Base-by-base conservation (phyloP, 1,284 basidiomycete species). In the Ceratobasidium sp. region DNA sequence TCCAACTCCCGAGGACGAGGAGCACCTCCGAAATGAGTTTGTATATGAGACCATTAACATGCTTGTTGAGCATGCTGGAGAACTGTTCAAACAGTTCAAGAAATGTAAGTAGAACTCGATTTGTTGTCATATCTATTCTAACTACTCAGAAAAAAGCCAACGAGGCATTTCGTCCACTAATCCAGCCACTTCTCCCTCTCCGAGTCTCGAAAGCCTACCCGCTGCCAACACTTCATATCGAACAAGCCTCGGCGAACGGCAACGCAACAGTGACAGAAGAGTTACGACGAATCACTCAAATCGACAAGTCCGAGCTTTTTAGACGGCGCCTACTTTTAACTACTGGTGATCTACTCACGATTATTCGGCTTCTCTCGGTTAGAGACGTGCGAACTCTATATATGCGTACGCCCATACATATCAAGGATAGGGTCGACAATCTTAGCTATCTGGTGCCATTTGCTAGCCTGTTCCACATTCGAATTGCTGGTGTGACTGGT, bases 341-440 rank as follows among this genome's bases (percentile, higher is more conserved):
- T 20, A 51, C 49, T 51, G 49, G 49, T 20, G 49, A 51, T 20
- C 49, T 51, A 51, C 49, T 51, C 20, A 51, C 49, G 12, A 20
- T 51, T 10, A 20, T 12, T 10, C 49, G 49, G 10, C 10, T 51
- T 20, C 20, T 51, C 10, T 51, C 49, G 10, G 49, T 51, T 51
- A 10, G 49, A 51, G 49, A 51, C n/a, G n/a, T n/a, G 46, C 9
- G 46, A 7, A n/a, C 12, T 40, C 60, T 61, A 28, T 61, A 33
- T 61, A 61, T 61, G 60, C 60, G 60, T 13, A 61, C 60, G 7
- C 39, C 60, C 39, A 28, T 61, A 23, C 60, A 61, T 20, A 40
- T 61, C 23, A 61, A 28, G 23, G 60, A 61, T 28, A 4, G 4
- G 39, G 6, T 6, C 23, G 60, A 61, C 9, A 61, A 12, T 28